Evolutionary conservation across 345 rosid genomes (phyloP), one percentile per base, ranked within the genome.

Genomic region (Arabis hirsuta): DNA sequence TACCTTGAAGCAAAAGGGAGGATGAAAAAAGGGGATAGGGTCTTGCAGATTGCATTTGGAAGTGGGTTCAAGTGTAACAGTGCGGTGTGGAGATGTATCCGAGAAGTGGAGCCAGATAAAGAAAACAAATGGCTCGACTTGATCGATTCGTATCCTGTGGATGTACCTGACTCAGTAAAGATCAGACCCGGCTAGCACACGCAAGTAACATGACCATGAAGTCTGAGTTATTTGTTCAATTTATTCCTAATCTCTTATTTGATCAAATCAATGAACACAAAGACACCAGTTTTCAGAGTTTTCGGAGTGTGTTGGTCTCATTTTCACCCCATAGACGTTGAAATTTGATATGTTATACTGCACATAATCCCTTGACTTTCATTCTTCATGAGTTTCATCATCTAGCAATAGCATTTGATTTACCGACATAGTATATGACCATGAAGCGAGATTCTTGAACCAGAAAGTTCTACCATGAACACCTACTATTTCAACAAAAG

Each of bases 41-140:
- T 87, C 36, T 82, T 87, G 88, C 90, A 87, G 82, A 89, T 85
- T 27, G 89, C 87, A 11, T 78, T 88, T 14, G 93, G 90, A 20
- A 84, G 90, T 55, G 74, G 79, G 56, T 76, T 86, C 36, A 88
- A 88, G 80, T 86, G 90, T 66, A 84, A 77, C 54, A 86, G 88
- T 50, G 89, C 87, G 0, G 91, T 83, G 8, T 82, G 84, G 91
- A 83, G 72, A 62, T 85, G 86, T 24, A 65, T 75, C n/a, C 65
- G 65, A 48, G 58, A 65, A 2, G 65, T 79, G 42, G 64, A 69
- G 36, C 72, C 80, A 1, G 71, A 51, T 3, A 54, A 32, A n/a
- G 82, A 73, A 41, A 76, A 85, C 16, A 82, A 80, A 55, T 88
- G 87, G 87, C 54, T 71, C 5, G 85, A 84, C 45, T 76, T 76